A percentile compares a stretch with the other conserved stretches of the same genome.
Evolutionary conservation across 768 basidiomycete species (phyloP).

Genomic region (Pholiota conissans): DNA sequence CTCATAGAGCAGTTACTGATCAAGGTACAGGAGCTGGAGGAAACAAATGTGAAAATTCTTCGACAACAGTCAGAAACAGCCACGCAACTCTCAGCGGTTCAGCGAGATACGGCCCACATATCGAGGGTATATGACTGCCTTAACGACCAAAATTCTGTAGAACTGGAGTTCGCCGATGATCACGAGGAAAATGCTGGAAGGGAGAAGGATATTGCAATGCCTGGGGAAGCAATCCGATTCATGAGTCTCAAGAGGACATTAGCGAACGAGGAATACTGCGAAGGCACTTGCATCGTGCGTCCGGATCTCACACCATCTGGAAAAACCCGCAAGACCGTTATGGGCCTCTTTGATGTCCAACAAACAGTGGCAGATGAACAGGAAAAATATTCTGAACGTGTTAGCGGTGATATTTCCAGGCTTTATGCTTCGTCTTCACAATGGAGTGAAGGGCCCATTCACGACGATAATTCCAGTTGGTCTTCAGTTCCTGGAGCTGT

Average conservation of each 20-base stretch:
- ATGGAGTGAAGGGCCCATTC: constrained; percentile 22
- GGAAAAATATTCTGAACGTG: background rate
- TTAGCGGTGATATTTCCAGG: constrained; percentile 17
- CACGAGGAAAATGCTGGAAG: constrained; percentile 16
- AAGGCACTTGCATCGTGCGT: constrained; percentile 17
- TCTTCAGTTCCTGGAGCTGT: constrained; percentile 24
- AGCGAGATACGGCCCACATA: constrained; percentile 72
- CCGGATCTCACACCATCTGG: constrained; percentile 13
- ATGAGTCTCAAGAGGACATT: constrained; percentile 46
- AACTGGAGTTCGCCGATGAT: constrained; percentile 37
- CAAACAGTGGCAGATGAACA: background rate
- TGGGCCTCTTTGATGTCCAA: constrained; percentile 57
- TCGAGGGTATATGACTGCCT: constrained; percentile 69
- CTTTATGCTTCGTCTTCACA: constrained; percentile 32
- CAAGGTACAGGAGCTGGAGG: constrained; percentile 79
- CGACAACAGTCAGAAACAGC: constrained; percentile 64
- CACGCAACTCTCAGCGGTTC: constrained; percentile 63
- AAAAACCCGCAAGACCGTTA: constrained; percentile 52
- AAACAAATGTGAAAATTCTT: constrained; percentile 66
- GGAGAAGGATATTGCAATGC: constrained; percentile 17
- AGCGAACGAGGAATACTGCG: constrained; percentile 29
- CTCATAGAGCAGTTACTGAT: constrained; percentile 70
- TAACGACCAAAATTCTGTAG: constrained; percentile 50
- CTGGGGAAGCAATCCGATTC: constrained; percentile 44
- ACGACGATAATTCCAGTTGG: constrained; percentile 24